Base-by-base conservation (phyloP, 169 alveolate species). In the Babesia divergens region DNA sequence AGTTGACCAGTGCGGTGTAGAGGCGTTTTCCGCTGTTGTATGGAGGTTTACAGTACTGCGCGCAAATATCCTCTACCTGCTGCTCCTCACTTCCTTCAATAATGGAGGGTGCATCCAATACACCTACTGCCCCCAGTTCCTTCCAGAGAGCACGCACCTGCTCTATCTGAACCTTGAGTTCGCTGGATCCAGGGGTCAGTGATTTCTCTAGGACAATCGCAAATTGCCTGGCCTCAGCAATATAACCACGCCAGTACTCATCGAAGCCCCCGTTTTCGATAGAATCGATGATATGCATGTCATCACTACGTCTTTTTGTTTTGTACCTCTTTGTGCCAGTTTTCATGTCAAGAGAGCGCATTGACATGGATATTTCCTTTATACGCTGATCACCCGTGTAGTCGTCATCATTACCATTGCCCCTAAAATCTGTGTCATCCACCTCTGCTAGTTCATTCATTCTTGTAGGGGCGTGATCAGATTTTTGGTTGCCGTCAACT, bases 51-150 rank as follows among this genome's bases (percentile, higher is more conserved):
- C 74, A 72, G 65, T 51, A 72, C 47, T 75, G 82, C 26, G 79
- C 79, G 34, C 87, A 83, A 70, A 84, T 52, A 26, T 87, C 91
- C 49, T 87, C 93, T 38, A 83, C 56, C 55, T 87, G 91, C 14
- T 22, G 77, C 35, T 77, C 85, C 32, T 59, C 69, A 38, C 72
- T 86, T 29, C 81, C 79, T 58, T 77, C 86, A 29, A 66, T 83
- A 16, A 68, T 65, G 49, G 72, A 47, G n/a, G 69, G 82, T 5
- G 82, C 65, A 11, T 55, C 82, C 42, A 70, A 20, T 37, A 58
- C 55, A 34, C 53, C 72, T 24, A 42, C 54, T 9, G 44, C 49
- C n/a, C 60, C 70, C 46, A 32, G 37, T 42, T 38, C 54, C 42
- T 47, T 66, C 81, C 74, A 43, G 24, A 50, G 72, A 26, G 34